Conservation (phyloP, 257 asterid species). For the Gynochthodes officinalis region DNA sequence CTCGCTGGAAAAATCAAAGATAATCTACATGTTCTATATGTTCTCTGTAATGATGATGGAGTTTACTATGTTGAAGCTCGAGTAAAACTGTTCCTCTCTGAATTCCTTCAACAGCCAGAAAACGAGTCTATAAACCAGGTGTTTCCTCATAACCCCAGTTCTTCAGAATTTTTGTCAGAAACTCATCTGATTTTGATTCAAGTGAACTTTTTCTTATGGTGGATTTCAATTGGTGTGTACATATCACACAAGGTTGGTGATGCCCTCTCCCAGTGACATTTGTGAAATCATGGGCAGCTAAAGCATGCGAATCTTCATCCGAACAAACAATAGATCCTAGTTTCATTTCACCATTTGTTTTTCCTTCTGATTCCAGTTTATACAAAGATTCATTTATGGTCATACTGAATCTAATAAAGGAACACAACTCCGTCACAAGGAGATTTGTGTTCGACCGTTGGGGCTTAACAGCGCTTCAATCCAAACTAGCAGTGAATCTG, state of each 20-base stretch:
- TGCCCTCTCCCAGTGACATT: neutral
- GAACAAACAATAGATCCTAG: neutral
- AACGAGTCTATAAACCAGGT: neutral
- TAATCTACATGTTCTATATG: neutral
- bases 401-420: neutral
- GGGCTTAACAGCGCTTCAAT: neutral
- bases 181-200: conserved; percentile 4
- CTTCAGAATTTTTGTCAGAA: neutral
- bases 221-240: conserved; percentile 4
- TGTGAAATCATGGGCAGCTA: conserved; percentile 1
- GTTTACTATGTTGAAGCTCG: conserved; percentile 14
- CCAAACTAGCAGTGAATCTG: neutral
- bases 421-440: neutral
- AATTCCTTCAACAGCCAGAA: neutral
- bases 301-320: neutral
- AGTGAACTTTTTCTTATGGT: conserved; percentile 5
- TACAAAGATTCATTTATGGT: neutral
- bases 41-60: conserved; percentile 14
- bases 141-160: neutral
- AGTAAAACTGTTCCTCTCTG: neutral
- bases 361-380: conserved; percentile 1
- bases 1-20: conserved; percentile 5
- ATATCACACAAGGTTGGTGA: conserved; percentile 13
- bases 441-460: neutral
- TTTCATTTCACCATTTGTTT: neutral